These are phyloP conservation scores for Cryptosporidium parvum DNA, from an alignment of 169 alveolate genomes.

Conservation along the genomic window DNA sequence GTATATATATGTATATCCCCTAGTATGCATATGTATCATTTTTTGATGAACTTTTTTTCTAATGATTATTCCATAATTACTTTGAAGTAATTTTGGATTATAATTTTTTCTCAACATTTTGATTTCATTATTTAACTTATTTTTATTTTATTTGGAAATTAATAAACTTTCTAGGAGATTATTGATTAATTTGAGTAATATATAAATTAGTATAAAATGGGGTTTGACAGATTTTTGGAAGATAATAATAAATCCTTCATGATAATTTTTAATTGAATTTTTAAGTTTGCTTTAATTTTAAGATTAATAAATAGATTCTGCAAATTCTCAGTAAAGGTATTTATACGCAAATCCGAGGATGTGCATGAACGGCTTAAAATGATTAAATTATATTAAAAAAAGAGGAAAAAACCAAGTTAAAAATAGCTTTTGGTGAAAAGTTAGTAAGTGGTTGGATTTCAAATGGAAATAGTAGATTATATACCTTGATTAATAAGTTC, in stretches of 20 bases:
- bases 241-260: not conserved
- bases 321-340: not conserved
- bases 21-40: not conserved
- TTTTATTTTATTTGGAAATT: not conserved
- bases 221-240: not conserved
- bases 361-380: not conserved
- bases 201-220: no score
- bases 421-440: not conserved
- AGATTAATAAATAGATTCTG: constrained; percentile 13
- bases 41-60: not conserved
- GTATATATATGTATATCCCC: not conserved
- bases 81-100: not conserved
- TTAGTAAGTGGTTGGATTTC: not conserved
- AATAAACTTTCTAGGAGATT: not conserved
- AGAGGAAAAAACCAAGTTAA: not conserved
- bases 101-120: not conserved
- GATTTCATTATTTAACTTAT: not conserved
- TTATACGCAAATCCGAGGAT: constrained; percentile 39
- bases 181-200: not conserved
- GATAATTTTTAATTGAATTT: no score
- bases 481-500: not conserved
- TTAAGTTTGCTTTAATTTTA: not conserved
- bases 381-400: no score
- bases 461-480: not conserved
- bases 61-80: not conserved